Conservation (phyloP, 495 filamentous ascomycete species). For the Amphirosellinia nigrospora region DNA sequence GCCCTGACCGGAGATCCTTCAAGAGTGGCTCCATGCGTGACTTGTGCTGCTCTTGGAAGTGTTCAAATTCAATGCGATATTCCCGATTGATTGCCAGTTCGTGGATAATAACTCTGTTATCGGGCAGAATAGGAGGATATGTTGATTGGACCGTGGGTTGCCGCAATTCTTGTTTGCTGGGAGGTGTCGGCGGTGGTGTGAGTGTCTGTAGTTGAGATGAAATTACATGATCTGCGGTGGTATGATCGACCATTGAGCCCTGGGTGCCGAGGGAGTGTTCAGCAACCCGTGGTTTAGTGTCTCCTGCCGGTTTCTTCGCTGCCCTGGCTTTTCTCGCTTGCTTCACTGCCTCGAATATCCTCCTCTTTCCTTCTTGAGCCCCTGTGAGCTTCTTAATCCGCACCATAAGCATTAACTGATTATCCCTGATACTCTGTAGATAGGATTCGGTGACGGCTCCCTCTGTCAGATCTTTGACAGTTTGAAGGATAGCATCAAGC, state of each 20-base stretch:
- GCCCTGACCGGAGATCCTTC: slow-evolving; percentile 74
- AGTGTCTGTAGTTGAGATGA: slow-evolving; percentile 46
- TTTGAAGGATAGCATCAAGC: slow-evolving; percentile 94
- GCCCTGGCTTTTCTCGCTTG: slow-evolving; percentile 75
- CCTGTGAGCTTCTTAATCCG: slow-evolving; percentile 90
- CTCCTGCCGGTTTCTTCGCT: slow-evolving; percentile 72
- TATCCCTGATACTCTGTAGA: slow-evolving; percentile 88
- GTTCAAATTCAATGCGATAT: slow-evolving; percentile 62
- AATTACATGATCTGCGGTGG: slow-evolving; percentile 40
- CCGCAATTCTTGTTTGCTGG: slow-evolving; percentile 44
- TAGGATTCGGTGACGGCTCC: slow-evolving; percentile 90
- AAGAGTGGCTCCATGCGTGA: slow-evolving; percentile 69
- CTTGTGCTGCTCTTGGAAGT: slow-evolving; percentile 57
- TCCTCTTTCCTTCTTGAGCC: slow-evolving; percentile 75
- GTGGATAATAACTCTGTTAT: slow-evolving; percentile 85
- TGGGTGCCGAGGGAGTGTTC: slow-evolving; percentile 46
- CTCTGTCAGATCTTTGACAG: slow-evolving; percentile 87
- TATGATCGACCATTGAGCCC: slow-evolving; percentile 46
- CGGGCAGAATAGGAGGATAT: slow-evolving; percentile 67
- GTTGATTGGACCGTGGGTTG: slow-evolving; percentile 46
- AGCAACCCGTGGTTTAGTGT: slow-evolving; percentile 70
- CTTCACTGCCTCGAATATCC: slow-evolving; percentile 83
- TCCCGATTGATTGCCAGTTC: slow-evolving; percentile 91
- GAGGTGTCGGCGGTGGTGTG: slow-evolving; percentile 51
- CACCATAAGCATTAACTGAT: slow-evolving; percentile 87